Evolutionary conservation across 345 rosid species (phyloP).

Genomic region (Bruguiera gymnorhiza): DNA sequence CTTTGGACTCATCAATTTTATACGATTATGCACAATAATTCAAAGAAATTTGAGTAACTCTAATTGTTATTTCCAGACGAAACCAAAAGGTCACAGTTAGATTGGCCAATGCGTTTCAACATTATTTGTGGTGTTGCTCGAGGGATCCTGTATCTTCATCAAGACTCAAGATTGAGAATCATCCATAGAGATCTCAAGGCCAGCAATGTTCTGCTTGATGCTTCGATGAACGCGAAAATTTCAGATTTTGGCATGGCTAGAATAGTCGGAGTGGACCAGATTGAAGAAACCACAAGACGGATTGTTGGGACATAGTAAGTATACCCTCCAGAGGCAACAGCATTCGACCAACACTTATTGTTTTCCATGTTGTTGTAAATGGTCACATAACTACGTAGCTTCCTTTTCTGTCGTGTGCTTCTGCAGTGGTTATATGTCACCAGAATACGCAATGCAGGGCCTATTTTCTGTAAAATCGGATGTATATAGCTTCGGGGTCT

Average conservation of each 20-base stretch:
- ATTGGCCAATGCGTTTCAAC: constrained; percentile 21
- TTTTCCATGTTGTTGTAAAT: neutral
- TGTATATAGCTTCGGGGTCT: constrained; percentile 28
- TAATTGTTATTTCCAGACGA: constrained; percentile 6
- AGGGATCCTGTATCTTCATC: constrained; percentile 25
- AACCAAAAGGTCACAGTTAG: constrained; percentile 9
- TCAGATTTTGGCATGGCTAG: constrained; percentile 37
- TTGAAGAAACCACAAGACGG: constrained; percentile 27
- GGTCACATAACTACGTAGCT: no score
- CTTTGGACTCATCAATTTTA: neutral
- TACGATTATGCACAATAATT: neutral
- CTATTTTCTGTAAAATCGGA: constrained; percentile 27
- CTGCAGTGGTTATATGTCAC: constrained; percentile 1
- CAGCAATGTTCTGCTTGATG: constrained; percentile 22
- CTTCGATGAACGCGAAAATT: constrained; percentile 25
- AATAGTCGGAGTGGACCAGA: constrained; percentile 21
- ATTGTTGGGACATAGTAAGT: constrained; percentile 34
- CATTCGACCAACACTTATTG: neutral
- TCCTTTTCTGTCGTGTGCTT: neutral
- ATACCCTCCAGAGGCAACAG: neutral
- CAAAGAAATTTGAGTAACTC: no score
- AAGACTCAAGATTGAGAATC: constrained; percentile 26
- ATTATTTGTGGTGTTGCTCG: constrained; percentile 27
- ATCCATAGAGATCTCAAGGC: constrained; percentile 5
- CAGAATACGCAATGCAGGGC: constrained; percentile 36